phyloP scores from a whole-genome alignment of 2,329 filamentous ascomycete species.

The Pezicula carpinea region DNA sequence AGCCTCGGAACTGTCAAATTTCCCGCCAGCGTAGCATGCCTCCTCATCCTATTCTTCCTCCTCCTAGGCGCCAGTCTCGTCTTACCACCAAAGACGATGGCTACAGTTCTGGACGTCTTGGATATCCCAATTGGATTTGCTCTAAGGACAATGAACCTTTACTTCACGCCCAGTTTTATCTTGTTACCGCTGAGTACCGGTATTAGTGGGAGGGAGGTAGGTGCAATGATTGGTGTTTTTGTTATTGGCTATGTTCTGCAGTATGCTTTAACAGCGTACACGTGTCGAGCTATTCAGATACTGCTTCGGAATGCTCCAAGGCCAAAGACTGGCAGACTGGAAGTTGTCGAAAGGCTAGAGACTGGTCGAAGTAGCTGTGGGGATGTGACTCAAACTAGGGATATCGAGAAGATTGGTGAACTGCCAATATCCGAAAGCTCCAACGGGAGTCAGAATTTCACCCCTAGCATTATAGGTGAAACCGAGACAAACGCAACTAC shows the following conservation, averaged over 20 bases:
- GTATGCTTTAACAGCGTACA: constrained; percentile 44
- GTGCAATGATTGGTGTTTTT: constrained; percentile 44
- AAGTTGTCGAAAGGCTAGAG: no score
- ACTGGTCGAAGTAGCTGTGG: no score
- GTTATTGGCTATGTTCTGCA: constrained; percentile 49
- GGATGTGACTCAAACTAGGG: no score
- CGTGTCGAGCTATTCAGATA: constrained; percentile 45
- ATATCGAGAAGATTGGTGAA: no score
- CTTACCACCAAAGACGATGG: constrained; percentile 41
- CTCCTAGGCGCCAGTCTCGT: constrained; percentile 39
- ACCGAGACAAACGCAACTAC: no score
- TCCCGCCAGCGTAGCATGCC: constrained; percentile 50
- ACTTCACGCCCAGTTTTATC: constrained; percentile 50
- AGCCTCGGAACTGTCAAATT: constrained; percentile 42
- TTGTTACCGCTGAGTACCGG: constrained; percentile 47
- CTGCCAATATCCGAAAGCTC: no score
- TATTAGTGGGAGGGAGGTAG: constrained; percentile 45
- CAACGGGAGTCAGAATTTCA: no score
- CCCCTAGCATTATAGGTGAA: no score
- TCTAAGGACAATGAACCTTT: constrained; percentile 50
- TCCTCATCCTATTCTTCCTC: constrained; percentile 45
- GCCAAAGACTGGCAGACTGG: no score
- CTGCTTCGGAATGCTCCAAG: constrained; percentile 29
- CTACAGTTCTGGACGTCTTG: constrained; percentile 38
- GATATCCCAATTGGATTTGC: constrained; percentile 52